Percentiles rank a stretch among this genome's conserved stretches.
Evolutionary conservation across 306 rosid genomes (phyloP).

Genomic region (Cucumis sativus): Cucumber_9930_V3 NC_026656.2:18823501-18824000

Average conservation of each 20-base stretch:
- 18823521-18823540: conserved; percentile 56
- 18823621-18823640: conserved; percentile 67
- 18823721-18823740: conserved; percentile 87
- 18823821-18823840: conserved; percentile 69
- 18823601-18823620: conserved; percentile 74
- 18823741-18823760: conserved; percentile 42
- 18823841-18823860: conserved; percentile 45
- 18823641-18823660: conserved; percentile 69
- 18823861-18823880: conserved; percentile 8
- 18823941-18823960: conserved; percentile 78
- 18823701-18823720: conserved; percentile 43
- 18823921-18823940: conserved; percentile 69
- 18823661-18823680: conserved; percentile 51
- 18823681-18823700: conserved; percentile 90
- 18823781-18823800: conserved; percentile 38
- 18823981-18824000: conserved; percentile 32
- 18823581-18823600: conserved; percentile 45
- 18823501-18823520: conserved; percentile 42
- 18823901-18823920: conserved; percentile 81
- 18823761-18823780: conserved; percentile 41
- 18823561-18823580: conserved; percentile 85
- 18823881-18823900: conserved; percentile 30
- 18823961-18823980: conserved; percentile 50
- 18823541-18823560: conserved; percentile 49
- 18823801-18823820: conserved; percentile 65